These are phyloP conservation scores for Secale cereale DNA, from an alignment of 176 grass and related monocot genomes.

Conservation along the genomic window DNA sequence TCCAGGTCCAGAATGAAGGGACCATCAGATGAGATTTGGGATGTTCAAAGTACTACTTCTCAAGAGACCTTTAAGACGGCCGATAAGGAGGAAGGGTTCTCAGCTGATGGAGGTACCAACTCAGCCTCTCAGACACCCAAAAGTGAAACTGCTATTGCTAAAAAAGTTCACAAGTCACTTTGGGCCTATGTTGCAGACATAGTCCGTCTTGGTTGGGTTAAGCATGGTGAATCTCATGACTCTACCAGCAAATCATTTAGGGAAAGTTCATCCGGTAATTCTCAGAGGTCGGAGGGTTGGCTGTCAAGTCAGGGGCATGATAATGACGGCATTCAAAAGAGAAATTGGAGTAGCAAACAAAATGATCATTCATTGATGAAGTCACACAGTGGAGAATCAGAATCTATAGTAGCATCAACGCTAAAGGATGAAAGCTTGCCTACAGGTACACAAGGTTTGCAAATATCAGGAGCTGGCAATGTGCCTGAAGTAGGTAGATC, in stretches of 20 bases:
- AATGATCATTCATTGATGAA: constrained; percentile 32
- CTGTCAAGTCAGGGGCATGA: constrained; percentile 66
- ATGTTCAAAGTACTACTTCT: constrained; percentile 50
- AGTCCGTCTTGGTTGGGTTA: constrained; percentile 76
- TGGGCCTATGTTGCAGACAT: constrained; percentile 92
- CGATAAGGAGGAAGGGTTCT: constrained; percentile 39
- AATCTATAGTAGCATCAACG: constrained; percentile 31
- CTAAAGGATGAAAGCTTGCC: constrained; percentile 16
- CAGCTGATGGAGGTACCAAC: constrained; percentile 39
- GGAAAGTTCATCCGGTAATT: constrained; percentile 75
- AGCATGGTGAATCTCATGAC: constrained; percentile 49
- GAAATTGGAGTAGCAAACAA: constrained; percentile 24
- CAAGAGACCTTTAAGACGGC: constrained; percentile 60
- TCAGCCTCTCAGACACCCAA: constrained; percentile 39
- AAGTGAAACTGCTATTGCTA: constrained; percentile 55
- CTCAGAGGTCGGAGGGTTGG: constrained; percentile 77
- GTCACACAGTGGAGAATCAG: constrained; percentile 26
- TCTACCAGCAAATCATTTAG: constrained; percentile 58
- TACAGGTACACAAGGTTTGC: constrained; percentile 14
- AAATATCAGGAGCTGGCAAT: constrained; percentile 23
- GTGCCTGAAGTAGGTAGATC: constrained; percentile 26
- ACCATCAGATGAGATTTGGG: constrained; percentile 75
- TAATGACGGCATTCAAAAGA: constrained; percentile 45
- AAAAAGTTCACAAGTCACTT: constrained; percentile 63
- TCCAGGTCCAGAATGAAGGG: constrained; percentile 54